Base-by-base conservation (phyloP, 2,329 filamentous ascomycete species). In the Fusarium pininemorale region DNA sequence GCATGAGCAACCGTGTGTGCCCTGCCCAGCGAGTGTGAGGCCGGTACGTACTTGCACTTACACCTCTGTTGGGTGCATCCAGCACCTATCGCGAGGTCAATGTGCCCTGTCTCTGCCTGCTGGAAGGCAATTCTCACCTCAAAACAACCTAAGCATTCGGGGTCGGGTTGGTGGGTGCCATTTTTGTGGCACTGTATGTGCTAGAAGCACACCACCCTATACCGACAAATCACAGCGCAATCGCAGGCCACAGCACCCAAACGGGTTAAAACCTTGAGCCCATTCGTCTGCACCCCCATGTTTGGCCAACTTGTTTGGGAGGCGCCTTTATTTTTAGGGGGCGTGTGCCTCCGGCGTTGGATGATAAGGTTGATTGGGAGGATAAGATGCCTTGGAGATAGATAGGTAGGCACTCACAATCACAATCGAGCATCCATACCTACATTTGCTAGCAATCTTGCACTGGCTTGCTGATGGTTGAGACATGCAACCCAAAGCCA, bases 31-130 rank as follows among this genome's bases (percentile, higher is more conserved):
- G n/a, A 48, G 39, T 37, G 30, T 37, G 30, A 68, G 61, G 24
- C 20, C 42, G 73, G 75, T 77, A 77, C 75, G 75, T 77, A 75
- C 64, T 62, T 63, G 56, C 59, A 30, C 24, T 20, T 64, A 41
- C 44, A 57, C 53, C 32, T 24, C 38, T 16, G 48, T 30, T 53
- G n/a, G 35, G 26, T 24, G 30, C 39, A 24, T 32, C 26, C 30
- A 58, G 44, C 42, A 59, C 56, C 59, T 58, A 70, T 70, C 67
- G 58, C 67, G 59, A 70, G 62, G 67, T 54, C 57, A 51, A 70
- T 64, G 53, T 64, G 65, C 58, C 66, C 50, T 69, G 47, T 53
- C 56, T 67, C 53, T 69, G 37, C 38, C 58, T 42, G 48, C 26
- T 56, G 67, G 65, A 64, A 70, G 59, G 53, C 39, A 38, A 60